Percentiles rank a stretch among this genome's conserved stretches.
Conservation (phyloP, 257 asterid species). For the Solanum acaule region DNA sequence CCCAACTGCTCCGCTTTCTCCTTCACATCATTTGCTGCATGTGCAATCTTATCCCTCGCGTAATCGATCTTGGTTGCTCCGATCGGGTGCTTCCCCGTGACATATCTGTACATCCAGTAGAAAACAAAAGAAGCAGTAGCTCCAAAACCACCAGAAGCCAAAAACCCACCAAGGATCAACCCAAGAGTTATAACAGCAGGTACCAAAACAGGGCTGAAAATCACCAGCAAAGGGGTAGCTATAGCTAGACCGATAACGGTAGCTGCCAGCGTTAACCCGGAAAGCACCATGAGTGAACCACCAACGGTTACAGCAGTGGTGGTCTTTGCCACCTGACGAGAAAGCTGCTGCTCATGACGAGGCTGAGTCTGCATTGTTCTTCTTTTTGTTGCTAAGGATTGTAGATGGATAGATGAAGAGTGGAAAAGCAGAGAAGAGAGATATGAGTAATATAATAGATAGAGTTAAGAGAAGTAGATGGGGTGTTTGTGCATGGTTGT, state of each 20-base stretch:
- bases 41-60: conserved; percentile 41
- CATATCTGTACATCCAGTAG: conserved; percentile 82
- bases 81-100: conserved; percentile 70
- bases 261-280: conserved; percentile 70
- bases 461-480: background rate
- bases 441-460: background rate
- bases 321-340: conserved; percentile 72
- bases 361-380: background rate
- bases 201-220: conserved; percentile 81
- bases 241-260: conserved; percentile 73
- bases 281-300: conserved; percentile 74
- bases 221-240: conserved; percentile 68
- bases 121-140: conserved; percentile 71
- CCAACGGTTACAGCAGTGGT: conserved; percentile 89
- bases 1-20: conserved; percentile 59
- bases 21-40: conserved; percentile 53
- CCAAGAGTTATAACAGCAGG: conserved; percentile 61
- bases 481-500: no score
- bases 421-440: background rate
- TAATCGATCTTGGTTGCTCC: conserved; percentile 74
- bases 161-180: conserved; percentile 54
- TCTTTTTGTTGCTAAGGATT: background rate
- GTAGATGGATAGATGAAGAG: background rate
- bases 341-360: conserved; percentile 35
- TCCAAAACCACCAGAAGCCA: conserved; percentile 64